phyloP scores from a whole-genome alignment of 2,329 filamentous ascomycete species.

The Colletotrichum sp. region DNA sequence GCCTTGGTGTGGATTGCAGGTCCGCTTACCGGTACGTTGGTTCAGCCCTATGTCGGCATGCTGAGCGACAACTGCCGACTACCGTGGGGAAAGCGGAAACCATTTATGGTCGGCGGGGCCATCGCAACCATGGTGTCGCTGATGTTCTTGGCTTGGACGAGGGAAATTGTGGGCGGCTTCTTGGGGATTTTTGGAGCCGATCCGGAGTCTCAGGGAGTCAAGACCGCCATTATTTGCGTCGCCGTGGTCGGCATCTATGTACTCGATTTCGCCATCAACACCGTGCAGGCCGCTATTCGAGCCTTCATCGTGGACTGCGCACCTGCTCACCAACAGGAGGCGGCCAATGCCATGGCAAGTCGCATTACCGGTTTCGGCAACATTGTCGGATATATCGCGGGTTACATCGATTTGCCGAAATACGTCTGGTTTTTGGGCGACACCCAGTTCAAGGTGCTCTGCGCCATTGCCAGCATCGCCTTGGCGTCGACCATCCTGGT shows the following conservation, averaged over 20 bases:
- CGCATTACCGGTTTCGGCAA: conserved; percentile 87
- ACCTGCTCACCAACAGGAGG: conserved; percentile 90
- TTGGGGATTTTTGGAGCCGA: conserved; percentile 75
- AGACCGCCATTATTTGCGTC: conserved; percentile 72
- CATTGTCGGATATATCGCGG: conserved; percentile 87
- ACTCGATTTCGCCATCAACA: conserved; percentile 94
- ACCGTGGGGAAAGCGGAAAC: conserved; percentile 79
- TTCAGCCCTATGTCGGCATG: conserved; percentile 85
- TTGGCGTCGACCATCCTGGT: conserved; percentile 73
- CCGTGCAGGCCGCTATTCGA: conserved; percentile 90
- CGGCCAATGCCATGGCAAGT: conserved; percentile 93
- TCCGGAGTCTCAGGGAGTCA: conserved; percentile 67
- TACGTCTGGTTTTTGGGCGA: conserved; percentile 81
- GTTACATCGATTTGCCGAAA: conserved; percentile 79
- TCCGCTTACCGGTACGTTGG: conserved; percentile 77
- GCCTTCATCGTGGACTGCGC: conserved; percentile 95
- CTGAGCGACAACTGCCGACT: conserved; percentile 79
- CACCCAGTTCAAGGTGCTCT: conserved; percentile 93
- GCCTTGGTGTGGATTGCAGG: conserved; percentile 87
- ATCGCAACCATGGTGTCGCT: conserved; percentile 71
- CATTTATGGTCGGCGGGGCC: conserved; percentile 78
- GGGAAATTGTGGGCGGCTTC: conserved; percentile 72
- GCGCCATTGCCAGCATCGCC: conserved; percentile 79
- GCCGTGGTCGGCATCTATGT: conserved; percentile 89
- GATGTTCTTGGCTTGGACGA: conserved; percentile 75